These are phyloP conservation scores for Alternaria dauci DNA, from an alignment of 2,329 filamentous ascomycete species.

Conservation along the genomic window DNA sequence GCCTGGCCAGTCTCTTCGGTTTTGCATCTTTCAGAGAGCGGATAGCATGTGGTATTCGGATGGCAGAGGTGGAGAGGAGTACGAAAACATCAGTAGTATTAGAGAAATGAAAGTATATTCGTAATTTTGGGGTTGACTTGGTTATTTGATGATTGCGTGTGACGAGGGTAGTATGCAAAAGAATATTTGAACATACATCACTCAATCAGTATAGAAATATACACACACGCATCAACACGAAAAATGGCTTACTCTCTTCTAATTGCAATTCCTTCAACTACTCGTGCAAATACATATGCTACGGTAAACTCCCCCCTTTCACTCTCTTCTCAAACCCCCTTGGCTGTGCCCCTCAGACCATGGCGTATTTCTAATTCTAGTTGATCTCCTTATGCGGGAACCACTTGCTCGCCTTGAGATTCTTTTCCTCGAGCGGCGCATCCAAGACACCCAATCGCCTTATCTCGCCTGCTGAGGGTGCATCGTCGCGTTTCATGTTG, in stretches of 20 bases:
- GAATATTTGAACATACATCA: no score
- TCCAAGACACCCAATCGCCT: constrained; percentile 83
- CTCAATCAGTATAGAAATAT: no score
- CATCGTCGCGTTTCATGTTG: constrained; percentile 78
- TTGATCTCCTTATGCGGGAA: constrained; percentile 55
- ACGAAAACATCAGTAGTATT: neutral
- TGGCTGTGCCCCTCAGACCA: neutral
- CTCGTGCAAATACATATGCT: no score
- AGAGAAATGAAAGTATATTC: neutral
- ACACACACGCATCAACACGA: no score
- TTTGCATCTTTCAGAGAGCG: neutral
- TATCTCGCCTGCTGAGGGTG: constrained; percentile 85
- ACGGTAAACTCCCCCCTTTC: no score
- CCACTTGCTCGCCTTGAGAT: constrained; percentile 55
- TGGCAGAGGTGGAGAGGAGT: neutral
- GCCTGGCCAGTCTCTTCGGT: neutral
- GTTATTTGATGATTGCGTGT: neutral
- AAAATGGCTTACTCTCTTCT: no score
- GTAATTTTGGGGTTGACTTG: neutral
- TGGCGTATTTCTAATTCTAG: constrained; percentile 11
- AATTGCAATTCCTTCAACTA: no score
- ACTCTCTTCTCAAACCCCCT: neutral
- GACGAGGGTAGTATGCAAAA: no score
- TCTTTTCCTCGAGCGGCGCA: constrained; percentile 76
- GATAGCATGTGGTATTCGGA: neutral